Evolutionary conservation across 768 basidiomycete genomes (phyloP).

Genomic region (Tulasnella sp.): DNA sequence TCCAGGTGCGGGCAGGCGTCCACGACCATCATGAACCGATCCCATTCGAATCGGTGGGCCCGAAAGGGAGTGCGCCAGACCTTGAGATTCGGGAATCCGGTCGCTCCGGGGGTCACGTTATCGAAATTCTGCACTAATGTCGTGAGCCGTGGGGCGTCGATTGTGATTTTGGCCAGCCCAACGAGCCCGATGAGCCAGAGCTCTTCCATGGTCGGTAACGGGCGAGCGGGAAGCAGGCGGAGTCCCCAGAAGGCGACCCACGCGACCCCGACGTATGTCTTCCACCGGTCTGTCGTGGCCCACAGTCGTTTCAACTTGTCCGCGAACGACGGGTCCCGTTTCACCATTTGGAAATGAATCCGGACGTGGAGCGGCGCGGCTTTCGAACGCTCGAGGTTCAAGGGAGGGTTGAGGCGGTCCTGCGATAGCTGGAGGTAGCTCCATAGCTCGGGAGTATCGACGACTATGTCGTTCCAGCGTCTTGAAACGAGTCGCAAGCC

Average conservation of each 20-base stretch:
- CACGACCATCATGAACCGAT: background rate
- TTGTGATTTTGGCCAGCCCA: background rate
- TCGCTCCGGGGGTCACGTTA: no score
- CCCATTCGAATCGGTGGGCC: background rate
- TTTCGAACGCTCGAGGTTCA: background rate
- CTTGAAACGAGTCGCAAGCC: background rate
- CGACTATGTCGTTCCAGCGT: background rate
- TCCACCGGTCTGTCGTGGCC: background rate
- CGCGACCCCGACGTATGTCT: background rate
- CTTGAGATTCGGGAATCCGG: background rate
- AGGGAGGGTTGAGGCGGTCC: background rate
- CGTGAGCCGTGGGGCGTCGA: background rate
- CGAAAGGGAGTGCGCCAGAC: background rate
- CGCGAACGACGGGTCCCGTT: background rate
- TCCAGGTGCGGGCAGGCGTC: background rate
- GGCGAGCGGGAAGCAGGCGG: background rate
- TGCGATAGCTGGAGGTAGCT: background rate
- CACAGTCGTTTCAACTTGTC: background rate
- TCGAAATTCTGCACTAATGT: background rate
- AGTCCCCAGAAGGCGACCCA: background rate
- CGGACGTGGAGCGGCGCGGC: background rate
- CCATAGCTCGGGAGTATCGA: background rate
- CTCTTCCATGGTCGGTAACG: background rate
- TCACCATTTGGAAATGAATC: background rate
- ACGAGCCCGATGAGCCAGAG: background rate